Evolutionary conservation across 495 filamentous ascomycete genomes (phyloP).

Genomic region (Neurospora sublineolata): DNA sequence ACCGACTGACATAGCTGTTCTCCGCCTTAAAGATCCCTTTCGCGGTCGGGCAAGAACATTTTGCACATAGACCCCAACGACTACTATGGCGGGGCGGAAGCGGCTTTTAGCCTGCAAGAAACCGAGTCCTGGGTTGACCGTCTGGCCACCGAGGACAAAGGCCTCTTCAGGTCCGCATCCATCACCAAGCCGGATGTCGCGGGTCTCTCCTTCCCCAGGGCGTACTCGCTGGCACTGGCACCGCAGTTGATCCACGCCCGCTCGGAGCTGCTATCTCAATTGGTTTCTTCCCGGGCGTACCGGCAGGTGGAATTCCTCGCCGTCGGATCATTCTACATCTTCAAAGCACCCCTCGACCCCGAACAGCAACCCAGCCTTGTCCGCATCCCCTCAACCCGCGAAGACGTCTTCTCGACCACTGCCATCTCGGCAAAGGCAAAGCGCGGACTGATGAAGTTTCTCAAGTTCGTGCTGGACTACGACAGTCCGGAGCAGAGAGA

Average conservation of each 20-base stretch:
- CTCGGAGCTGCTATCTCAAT: slow-evolving; percentile 58
- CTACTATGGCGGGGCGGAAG: slow-evolving; percentile 80
- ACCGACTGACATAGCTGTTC: slow-evolving; percentile 56
- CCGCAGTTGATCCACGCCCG: slow-evolving; percentile 81
- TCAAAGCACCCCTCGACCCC: slow-evolving; percentile 24
- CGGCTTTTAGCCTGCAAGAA: slow-evolving; percentile 79
- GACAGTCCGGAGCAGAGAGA: slow-evolving; percentile 42
- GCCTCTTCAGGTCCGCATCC: slow-evolving; percentile 15
- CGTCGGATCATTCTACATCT: slow-evolving; percentile 88
- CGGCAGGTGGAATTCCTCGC: slow-evolving; percentile 86
- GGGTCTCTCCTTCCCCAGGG: slow-evolving; percentile 52
- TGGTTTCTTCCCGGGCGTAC: slow-evolving; percentile 81
- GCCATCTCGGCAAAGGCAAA: slow-evolving; percentile 64
- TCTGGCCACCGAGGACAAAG: slow-evolving; percentile 4
- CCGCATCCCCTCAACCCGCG: slow-evolving; percentile 69
- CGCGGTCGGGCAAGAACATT: slow-evolving; percentile 81
- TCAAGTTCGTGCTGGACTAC: slow-evolving; percentile 62
- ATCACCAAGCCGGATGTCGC: slow-evolving; percentile 14
- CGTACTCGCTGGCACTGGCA: slow-evolving; percentile 74
- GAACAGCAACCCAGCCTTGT: slow-evolving; percentile 29
- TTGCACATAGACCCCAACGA: slow-evolving; percentile 80
- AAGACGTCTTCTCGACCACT: slow-evolving; percentile 73
- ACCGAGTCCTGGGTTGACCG: slow-evolving; percentile 55
- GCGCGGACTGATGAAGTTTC: slow-evolving; percentile 74
- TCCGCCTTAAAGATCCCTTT: slow-evolving; percentile 63